Base-by-base conservation (phyloP, 2,329 filamentous ascomycete species). In the Coniochaeta prunicola region DNA sequence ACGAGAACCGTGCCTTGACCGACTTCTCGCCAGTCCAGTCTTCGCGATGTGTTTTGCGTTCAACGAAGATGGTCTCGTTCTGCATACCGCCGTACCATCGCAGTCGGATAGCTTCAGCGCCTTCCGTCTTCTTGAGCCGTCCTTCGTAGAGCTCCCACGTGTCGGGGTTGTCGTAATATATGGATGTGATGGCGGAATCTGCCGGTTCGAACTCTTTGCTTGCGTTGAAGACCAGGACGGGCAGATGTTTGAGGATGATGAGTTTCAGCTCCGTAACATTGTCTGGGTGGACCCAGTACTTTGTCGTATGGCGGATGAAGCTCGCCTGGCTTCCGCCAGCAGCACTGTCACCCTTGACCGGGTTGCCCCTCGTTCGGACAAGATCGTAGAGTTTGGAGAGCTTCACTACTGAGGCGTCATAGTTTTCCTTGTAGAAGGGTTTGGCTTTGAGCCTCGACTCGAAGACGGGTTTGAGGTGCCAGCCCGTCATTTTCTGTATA, bases 11-110 rank as follows among this genome's bases (percentile, higher is more conserved):
- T 48, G 94, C 93, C 78, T 99, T 99, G 76, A 99, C 94, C 1
- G 93, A 97, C 77, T 97, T 96, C 73, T 99, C 94, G 60, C 94
- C 94, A 0, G 94, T 99, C 94, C 94, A 99, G 73, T 99, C 94
- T 74, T 99, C 94, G 40, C 94, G 88, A 77, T 99, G 94, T 0
- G 94, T 99, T 77, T 99, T 99, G 62, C 94, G 86, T 78, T 99
- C 94, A 26, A 99, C 89, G 69, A 97, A 99, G 59, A 97, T 96
- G 58, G 91, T 94, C 70, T 97, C 92, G 57, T 80, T 91, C 67
- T 94, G 86, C 93, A 99, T 97, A 45, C 91, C 92, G 61, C 94
- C 94, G 69, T 99, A 99, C 94, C 94, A 99, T 64, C 94, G 85
- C 61, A 99, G 80, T 69, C 94, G 91, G 65, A 97, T 96, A 6